Base-by-base conservation (phyloP, 768 basidiomycete species). In the Russula sp. region DNA sequence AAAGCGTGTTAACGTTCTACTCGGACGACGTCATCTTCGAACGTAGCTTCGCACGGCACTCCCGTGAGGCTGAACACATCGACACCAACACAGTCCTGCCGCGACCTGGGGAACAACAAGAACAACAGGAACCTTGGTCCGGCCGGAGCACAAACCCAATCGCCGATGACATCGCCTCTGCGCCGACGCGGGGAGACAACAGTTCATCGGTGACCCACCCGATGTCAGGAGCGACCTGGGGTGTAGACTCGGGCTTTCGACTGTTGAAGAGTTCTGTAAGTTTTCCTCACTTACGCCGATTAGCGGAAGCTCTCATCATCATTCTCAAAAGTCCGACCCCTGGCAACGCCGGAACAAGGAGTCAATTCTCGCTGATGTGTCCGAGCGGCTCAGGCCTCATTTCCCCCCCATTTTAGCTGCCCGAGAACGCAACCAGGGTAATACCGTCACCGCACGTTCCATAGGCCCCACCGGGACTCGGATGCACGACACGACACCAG, bases 11-110 rank as follows among this genome's bases (percentile, higher is more conserved):
- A n/a, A n/a, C n/a, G n/a, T n/a, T n/a, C n/a, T n/a, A n/a, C n/a
- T n/a, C n/a, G n/a, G n/a, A n/a, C n/a, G n/a, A n/a, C n/a, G n/a
- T n/a, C n/a, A n/a, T n/a, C n/a, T n/a, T n/a, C n/a, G n/a, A n/a
- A n/a, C n/a, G 87, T 50, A 88, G 85, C 69, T 84, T 90, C 76
- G 88, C 89, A 35, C 80, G 84, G 45, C 87, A 87, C 65, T 77
- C 84, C 6, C 89, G 88, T 87, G 88, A 91, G 72, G 80, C 83
- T 16, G 86, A n/a, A n/a, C n/a, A 84, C 52, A 81, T 86, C 76
- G 83, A 78, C 60, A 74, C 76, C 58, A 78, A 66, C 61, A 43
- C 55, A 70, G 82, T 79, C 63, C 79, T 85, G 63, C 80, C 83
- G 7, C 82, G 80, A 16, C 77, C 77, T 54, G 77, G 79, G 56